Evolutionary conservation across 768 basidiomycete species (phyloP).

Genomic region (Trametes cingulata): DNA sequence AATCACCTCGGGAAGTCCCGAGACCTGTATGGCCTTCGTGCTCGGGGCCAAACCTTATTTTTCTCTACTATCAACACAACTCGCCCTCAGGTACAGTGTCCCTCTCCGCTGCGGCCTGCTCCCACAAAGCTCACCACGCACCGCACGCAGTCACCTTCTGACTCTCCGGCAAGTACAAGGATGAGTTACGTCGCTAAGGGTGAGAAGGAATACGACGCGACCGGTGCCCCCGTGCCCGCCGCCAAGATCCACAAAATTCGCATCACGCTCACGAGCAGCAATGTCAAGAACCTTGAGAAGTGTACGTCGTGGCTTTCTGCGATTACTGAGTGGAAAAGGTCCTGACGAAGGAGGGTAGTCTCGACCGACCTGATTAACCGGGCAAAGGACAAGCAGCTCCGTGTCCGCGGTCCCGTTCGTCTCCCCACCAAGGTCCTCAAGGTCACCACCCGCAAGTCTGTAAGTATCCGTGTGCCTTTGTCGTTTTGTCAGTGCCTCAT

Average conservation of each 20-base stretch:
- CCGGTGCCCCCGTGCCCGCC: constrained; percentile 78
- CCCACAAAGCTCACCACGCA: background rate
- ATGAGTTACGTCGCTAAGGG: constrained; percentile 99
- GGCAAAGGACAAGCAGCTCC: constrained; percentile 99
- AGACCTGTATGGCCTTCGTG: constrained; percentile 23
- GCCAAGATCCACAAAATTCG: constrained; percentile 99
- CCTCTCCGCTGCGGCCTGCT: background rate
- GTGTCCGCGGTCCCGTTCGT: constrained; percentile 97
- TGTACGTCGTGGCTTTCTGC: constrained; percentile 51
- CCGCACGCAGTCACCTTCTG: constrained; percentile 73
- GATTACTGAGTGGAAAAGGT: background rate
- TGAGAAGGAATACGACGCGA: constrained; percentile 97
- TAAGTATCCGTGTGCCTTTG: constrained; percentile 40
- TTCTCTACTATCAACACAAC: constrained; percentile 30
- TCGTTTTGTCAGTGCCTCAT: background rate
- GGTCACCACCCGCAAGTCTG: constrained; percentile 99
- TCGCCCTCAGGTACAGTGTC: constrained; percentile 33
- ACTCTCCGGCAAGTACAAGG: constrained; percentile 52
- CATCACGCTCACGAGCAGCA: constrained; percentile 97
- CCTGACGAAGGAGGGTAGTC: constrained; percentile 54
- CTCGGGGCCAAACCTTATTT: constrained; percentile 35
- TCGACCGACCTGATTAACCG: constrained; percentile 95
- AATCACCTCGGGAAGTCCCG: constrained; percentile 12
- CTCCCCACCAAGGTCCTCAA: constrained; percentile 98
- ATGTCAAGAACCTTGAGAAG: constrained; percentile 98